These are phyloP conservation scores for Phoma sp. DNA, from an alignment of 2,329 filamentous ascomycete genomes.

Conservation along the genomic window DNA sequence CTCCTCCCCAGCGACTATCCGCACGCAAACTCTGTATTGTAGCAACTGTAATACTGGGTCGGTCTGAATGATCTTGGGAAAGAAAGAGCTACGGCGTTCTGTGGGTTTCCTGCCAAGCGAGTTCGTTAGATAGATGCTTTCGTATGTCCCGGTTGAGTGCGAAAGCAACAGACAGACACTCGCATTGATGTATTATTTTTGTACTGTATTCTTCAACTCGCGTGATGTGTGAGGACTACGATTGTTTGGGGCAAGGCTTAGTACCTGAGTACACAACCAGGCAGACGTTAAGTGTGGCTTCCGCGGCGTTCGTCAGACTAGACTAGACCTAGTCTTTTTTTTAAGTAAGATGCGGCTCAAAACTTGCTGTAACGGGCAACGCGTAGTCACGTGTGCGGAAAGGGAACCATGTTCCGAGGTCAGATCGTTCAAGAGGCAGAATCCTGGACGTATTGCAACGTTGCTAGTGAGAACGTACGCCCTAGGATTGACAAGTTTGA, in stretches of 20 bases:
- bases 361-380: not conserved
- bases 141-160: conserved; percentile 1
- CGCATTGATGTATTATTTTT: conserved; percentile 4
- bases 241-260: too few relatives aligned
- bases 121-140: conserved; percentile 12
- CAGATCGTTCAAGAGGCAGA: too few relatives aligned
- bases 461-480: not conserved
- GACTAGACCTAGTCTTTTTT: not conserved
- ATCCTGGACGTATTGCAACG: too few relatives aligned
- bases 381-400: conserved; percentile 9
- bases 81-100: conserved; percentile 14
- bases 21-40: conserved; percentile 6
- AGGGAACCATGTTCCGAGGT: not conserved
- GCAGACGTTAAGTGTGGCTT: too few relatives aligned
- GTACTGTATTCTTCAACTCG: not conserved
- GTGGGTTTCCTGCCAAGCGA: conserved; percentile 3
- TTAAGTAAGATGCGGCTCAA: not conserved
- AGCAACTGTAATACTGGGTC: conserved; percentile 16
- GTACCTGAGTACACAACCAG: too few relatives aligned
- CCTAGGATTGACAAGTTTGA: not conserved
- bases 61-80: conserved; percentile 11
- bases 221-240: too few relatives aligned
- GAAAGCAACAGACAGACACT: not conserved
- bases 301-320: not conserved
- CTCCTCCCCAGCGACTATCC: conserved; percentile 3